These are phyloP conservation scores for Crepidotus variabilis DNA, from an alignment of 768 basidiomycete species.

Conservation along the genomic window DNA sequence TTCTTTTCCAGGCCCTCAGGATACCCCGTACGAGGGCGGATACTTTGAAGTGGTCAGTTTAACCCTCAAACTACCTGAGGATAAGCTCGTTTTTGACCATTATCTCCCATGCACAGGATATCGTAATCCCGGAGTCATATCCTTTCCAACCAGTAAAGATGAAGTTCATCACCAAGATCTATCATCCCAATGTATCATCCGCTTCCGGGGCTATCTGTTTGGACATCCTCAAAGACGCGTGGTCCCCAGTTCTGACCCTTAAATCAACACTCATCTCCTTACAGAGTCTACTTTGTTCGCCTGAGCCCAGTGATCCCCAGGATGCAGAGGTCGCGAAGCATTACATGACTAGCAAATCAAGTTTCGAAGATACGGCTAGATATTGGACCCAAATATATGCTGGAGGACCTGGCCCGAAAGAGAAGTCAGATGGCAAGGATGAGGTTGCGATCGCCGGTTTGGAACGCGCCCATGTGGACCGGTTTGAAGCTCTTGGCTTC, in stretches of 20 bases:
- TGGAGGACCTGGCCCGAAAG: conserved; percentile 55
- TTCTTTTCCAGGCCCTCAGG: conserved; percentile 87
- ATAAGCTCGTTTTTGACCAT: not conserved
- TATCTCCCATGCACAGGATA: conserved; percentile 57
- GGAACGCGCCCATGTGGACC: conserved; percentile 77
- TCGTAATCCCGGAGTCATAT: conserved; percentile 87
- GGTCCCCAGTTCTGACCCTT: conserved; percentile 92
- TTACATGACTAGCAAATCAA: conserved; percentile 81
- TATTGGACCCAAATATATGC: conserved; percentile 96
- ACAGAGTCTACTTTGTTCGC: conserved; percentile 88
- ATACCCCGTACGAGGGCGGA: conserved; percentile 91
- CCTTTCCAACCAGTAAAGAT: conserved; percentile 96
- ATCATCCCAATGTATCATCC: conserved; percentile 94
- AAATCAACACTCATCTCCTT: conserved; percentile 95
- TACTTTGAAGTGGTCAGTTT: conserved; percentile 82
- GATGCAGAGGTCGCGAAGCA: conserved; percentile 99
- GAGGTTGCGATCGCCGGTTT: conserved; percentile 80
- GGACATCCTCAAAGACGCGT: conserved; percentile 85
- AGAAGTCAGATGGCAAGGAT: conserved; percentile 39
- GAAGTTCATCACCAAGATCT: conserved; percentile 97
- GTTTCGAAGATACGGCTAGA: conserved; percentile 88
- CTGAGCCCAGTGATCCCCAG: conserved; percentile 95
- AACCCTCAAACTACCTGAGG: conserved; percentile 5
- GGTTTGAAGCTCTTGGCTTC: conserved; percentile 83
- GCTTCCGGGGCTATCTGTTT: conserved; percentile 94